Base-by-base conservation (phyloP, 2,329 filamentous ascomycete genomes). In the Didymella arachidicola region DNA sequence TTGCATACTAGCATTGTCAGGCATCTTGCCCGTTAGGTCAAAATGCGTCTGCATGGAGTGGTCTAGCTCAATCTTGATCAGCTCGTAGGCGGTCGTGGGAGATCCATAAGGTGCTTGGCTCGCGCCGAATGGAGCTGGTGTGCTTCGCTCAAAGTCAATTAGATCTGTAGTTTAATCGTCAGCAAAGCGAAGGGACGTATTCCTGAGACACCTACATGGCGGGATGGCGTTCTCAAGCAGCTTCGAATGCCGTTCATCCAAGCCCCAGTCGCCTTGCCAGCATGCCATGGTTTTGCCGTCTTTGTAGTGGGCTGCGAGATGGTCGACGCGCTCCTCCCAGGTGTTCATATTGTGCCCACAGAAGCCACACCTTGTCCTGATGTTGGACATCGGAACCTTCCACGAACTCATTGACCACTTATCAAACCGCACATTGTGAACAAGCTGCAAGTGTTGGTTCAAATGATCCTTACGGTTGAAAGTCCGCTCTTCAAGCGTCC, bases 321-420 rank as follows among this genome's bases (percentile, higher is more conserved):
- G 70, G 30, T 72, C 65, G 2, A 60, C 55, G 16, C 70, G 62
- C 18, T 72, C 65, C 11, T 45, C 45, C 70, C 70, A 72, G 0
- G 63, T 67, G 6, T 18, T 54, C 61, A 72, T 66, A 1, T 49
- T 59, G 4, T 59, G 41, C 2, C 52, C 62, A 46, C 69, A 72
- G 27, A 72, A 72, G 4, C 70, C 70, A 44, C 70, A 72, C 26
- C 63, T 53, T 1, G 67, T 63, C 2, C 61, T 57, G 7, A 72
- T 64, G 2, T 65, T 57, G 0, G 66, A 63, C 63, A 65, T 70
- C 14, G 68, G 62, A 7, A 67, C n/a, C 57, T 61, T 71, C 69
- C 70, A 72, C 12, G 54, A 49, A 19, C 59, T 55, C 69, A 72
- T 72, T 38, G 70, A 65, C 77, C 63, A 87, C 14, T 65, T 62